phyloP scores from a whole-genome alignment of 306 rosid species.

The Rubus parviflorus region DNA sequence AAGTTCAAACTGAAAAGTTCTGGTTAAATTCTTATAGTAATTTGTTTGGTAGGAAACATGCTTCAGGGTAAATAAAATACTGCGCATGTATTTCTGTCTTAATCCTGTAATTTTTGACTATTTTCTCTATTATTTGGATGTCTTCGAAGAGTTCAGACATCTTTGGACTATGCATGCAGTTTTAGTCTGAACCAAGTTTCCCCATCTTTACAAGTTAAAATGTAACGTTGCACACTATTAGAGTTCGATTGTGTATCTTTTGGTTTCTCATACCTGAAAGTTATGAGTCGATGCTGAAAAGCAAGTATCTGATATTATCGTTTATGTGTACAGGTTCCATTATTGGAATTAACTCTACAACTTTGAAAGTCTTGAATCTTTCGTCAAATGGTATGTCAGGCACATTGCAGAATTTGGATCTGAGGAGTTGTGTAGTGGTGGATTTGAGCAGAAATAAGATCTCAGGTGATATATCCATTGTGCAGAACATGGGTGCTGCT shows the following conservation, averaged over 20 bases:
- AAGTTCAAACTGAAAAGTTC: not conserved
- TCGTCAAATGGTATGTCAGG: conserved; percentile 82
- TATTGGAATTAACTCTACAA: conserved; percentile 64
- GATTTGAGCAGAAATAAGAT: conserved; percentile 72
- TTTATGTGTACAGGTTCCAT: conserved; percentile 66
- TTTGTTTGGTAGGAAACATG: not conserved
- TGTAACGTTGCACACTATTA: not conserved
- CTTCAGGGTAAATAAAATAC: not conserved
- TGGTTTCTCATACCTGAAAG: not conserved
- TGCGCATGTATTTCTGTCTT: not conserved
- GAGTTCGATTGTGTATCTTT: not conserved
- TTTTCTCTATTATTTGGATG: not conserved
- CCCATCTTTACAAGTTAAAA: not conserved
- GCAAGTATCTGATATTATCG: conserved; percentile 15
- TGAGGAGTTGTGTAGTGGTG: conserved; percentile 43
- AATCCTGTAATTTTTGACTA: not conserved
- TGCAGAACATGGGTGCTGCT: conserved; percentile 67
- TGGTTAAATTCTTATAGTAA: not conserved
- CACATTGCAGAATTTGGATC: conserved; percentile 42
- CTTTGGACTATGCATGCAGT: not conserved
- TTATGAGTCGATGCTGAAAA: not conserved
- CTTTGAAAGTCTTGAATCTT: conserved; percentile 63
- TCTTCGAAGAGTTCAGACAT: not conserved
- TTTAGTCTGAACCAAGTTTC: not conserved
- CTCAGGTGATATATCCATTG: conserved; percentile 58